These are phyloP conservation scores for Hyaloscypha hepaticicola DNA, from an alignment of 495 filamentous ascomycete genomes.

Conservation along the genomic window DNA sequence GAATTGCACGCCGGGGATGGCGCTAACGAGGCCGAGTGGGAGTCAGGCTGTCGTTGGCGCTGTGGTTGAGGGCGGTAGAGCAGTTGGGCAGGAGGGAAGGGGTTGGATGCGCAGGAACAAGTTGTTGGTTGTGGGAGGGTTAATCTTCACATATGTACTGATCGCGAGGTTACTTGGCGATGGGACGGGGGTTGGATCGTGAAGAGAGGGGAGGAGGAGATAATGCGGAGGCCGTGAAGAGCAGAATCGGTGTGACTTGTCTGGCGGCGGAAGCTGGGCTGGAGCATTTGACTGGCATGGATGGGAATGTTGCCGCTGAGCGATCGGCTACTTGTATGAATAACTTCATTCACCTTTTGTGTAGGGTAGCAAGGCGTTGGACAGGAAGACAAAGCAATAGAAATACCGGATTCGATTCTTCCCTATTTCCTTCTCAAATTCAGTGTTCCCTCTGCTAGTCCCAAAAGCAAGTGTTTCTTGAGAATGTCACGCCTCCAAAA, in stretches of 20 bases:
- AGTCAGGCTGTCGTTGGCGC: slow-evolving; percentile 72
- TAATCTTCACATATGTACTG: slow-evolving; percentile 77
- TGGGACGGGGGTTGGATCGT: slow-evolving; percentile 11
- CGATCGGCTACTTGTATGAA: not conserved
- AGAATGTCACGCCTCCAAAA: too few species aligned
- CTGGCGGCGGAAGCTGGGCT: not conserved
- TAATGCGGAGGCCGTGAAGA: not conserved
- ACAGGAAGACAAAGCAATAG: not conserved
- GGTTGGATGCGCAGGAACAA: slow-evolving; percentile 80
- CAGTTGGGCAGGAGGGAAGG: slow-evolving; percentile 71
- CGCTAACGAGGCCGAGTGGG: slow-evolving; percentile 56
- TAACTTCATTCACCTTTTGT: not conserved
- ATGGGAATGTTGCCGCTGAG: too few species aligned
- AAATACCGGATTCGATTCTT: not conserved
- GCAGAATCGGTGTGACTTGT: not conserved
- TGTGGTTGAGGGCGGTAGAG: slow-evolving; percentile 74
- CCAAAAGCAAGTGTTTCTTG: too few species aligned
- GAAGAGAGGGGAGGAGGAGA: not conserved
- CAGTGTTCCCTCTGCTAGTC: too few species aligned
- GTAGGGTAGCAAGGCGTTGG: not conserved
- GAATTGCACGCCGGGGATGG: slow-evolving; percentile 25
- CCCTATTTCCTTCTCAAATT: too few species aligned
- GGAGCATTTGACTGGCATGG: not conserved
- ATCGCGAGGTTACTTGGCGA: slow-evolving; percentile 66
- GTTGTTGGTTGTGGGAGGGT: slow-evolving; percentile 61